These are phyloP conservation scores for Blastobotrys raffinosifermentans DNA, from an alignment of 1,139 yeast species.

Conservation along the genomic window DNA sequence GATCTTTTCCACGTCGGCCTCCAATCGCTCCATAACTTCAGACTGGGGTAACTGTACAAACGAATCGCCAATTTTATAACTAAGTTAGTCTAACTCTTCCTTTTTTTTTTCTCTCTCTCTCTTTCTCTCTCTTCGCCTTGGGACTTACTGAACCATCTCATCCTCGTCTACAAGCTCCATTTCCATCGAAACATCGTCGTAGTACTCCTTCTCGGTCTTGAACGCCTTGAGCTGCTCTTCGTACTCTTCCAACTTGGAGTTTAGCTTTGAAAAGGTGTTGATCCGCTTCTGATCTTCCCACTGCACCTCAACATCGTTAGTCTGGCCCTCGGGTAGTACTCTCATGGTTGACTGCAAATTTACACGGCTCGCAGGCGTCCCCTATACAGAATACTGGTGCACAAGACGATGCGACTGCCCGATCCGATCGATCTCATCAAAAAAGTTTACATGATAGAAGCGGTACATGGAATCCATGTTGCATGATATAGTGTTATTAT, in stretches of 20 bases:
- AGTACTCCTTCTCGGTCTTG: constrained; percentile 72
- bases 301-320: constrained; percentile 67
- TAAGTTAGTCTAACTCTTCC: too few relatives aligned
- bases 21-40: constrained; percentile 60
- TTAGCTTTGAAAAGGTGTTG: constrained; percentile 79
- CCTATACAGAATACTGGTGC: too few relatives aligned
- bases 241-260: constrained; percentile 58
- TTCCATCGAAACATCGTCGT: constrained; percentile 82
- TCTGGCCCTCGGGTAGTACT: constrained; percentile 19
- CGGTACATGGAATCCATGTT: neutral
- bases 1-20: constrained; percentile 49
- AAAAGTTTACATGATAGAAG: neutral
- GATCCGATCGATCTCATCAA: too few relatives aligned
- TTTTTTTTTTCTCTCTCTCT: too few relatives aligned
- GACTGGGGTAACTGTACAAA: constrained; percentile 62
- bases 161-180: constrained; percentile 81
- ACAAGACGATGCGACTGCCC: too few relatives aligned
- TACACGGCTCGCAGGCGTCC: too few relatives aligned
- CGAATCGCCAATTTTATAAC: constrained; percentile 65
- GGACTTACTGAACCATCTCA: constrained; percentile 37
- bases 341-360: neutral
- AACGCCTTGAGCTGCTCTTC: constrained; percentile 45
- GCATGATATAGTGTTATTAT: neutral
- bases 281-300: constrained; percentile 89
- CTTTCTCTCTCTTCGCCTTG: neutral